Conservation (phyloP, 306 rosid species). For the Cucumis sativus region DNA sequence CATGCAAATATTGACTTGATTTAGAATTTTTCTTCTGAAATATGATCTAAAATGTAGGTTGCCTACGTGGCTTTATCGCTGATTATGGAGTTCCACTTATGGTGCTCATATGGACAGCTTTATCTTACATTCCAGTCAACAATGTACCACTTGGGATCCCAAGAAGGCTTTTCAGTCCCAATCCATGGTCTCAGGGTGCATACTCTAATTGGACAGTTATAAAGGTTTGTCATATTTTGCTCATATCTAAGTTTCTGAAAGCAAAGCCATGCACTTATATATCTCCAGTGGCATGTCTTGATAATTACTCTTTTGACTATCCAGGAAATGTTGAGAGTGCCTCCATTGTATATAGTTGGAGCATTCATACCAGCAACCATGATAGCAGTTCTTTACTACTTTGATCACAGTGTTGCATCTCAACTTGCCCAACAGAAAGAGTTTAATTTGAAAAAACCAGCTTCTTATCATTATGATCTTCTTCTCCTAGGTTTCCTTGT, state of each 20-base stretch:
- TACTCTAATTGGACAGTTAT: slow-evolving; percentile 92
- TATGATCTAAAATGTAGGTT: slow-evolving; percentile 28
- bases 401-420: slow-evolving; percentile 94
- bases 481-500: slow-evolving; percentile 86
- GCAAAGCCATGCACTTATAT: slow-evolving; percentile 7
- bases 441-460: slow-evolving; percentile 86
- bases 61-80: slow-evolving; percentile 70
- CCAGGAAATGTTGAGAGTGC: slow-evolving; percentile 90
- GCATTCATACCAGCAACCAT: slow-evolving; percentile 95
- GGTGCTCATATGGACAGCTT: slow-evolving; percentile 82
- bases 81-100: slow-evolving; percentile 95
- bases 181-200: slow-evolving; percentile 95
- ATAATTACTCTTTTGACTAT: slow-evolving; percentile 22
- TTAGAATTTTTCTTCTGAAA: slow-evolving; percentile 3
- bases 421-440: slow-evolving; percentile 93
- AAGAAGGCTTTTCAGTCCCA: slow-evolving; percentile 88
- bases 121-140: slow-evolving; percentile 76
- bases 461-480: slow-evolving; percentile 90
- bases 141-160: slow-evolving; percentile 84
- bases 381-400: slow-evolving; percentile 94
- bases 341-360: slow-evolving; percentile 72
- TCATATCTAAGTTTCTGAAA: background rate
- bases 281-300: slow-evolving; percentile 4
- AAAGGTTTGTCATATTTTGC: slow-evolving; percentile 33
- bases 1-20: background rate